Evolutionary conservation across 768 basidiomycete species (phyloP).

Genomic region (Tylopilus felleus): DNA sequence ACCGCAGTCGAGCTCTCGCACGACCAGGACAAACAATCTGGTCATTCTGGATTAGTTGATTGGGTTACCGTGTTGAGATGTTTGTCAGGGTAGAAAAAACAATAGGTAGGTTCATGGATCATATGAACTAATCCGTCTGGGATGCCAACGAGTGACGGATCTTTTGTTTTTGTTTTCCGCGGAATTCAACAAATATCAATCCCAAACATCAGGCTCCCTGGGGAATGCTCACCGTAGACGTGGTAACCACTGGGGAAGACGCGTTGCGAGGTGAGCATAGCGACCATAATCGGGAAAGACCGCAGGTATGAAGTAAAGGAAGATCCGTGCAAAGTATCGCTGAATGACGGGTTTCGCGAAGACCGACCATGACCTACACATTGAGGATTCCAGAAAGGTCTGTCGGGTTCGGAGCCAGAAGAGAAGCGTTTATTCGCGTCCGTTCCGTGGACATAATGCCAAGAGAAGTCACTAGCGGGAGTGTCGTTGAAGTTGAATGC

Average conservation of each 20-base stretch:
- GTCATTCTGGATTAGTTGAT: too few species aligned
- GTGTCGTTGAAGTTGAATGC: too few species aligned
- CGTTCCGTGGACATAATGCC: too few species aligned
- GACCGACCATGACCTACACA: not conserved
- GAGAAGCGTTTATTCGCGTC: too few species aligned
- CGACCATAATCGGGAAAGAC: not conserved
- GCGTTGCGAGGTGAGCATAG: not conserved
- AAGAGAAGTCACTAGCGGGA: too few species aligned
- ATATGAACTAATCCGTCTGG: not conserved
- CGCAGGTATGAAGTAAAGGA: not conserved
- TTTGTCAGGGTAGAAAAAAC: too few species aligned
- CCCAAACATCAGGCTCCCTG: not conserved
- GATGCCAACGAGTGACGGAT: not conserved
- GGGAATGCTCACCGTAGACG: not conserved
- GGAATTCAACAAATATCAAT: too few species aligned
- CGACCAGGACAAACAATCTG: not conserved
- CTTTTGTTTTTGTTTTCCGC: not conserved
- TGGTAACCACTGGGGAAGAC: not conserved
- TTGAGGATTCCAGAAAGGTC: not conserved
- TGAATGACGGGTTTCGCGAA: not conserved
- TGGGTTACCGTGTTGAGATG: too few species aligned
- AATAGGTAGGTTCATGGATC: not conserved
- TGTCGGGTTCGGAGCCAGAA: too few species aligned
- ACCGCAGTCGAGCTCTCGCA: not conserved
- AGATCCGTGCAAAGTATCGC: not conserved